Conservation (phyloP, 768 basidiomycete species). For the Mycena capillaripes region DNA sequence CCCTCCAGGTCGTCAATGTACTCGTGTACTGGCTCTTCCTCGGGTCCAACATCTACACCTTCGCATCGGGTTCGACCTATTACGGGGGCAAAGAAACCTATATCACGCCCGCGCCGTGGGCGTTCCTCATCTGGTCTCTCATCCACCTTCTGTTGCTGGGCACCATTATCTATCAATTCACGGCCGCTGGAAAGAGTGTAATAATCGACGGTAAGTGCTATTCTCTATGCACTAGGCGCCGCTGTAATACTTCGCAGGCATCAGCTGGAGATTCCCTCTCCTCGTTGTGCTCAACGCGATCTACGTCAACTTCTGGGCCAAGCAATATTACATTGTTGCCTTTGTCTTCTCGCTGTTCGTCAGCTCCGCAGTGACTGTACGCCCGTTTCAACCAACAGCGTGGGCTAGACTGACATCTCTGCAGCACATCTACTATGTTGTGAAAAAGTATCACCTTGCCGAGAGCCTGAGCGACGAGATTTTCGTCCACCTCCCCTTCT, state of each 20-base stretch:
- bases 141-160: constrained; percentile 94
- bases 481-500: constrained; percentile 96
- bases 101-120: constrained; percentile 94
- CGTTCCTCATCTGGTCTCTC: constrained; percentile 92
- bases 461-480: constrained; percentile 81
- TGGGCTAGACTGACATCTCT: constrained; percentile 42
- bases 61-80: constrained; percentile 74
- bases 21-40: constrained; percentile 88
- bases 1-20: constrained; percentile 77
- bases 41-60: constrained; percentile 91
- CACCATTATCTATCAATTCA: constrained; percentile 92
- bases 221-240: too few relatives aligned
- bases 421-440: constrained; percentile 93
- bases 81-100: constrained; percentile 88
- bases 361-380: constrained; percentile 74
- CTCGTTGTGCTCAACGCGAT: constrained; percentile 89
- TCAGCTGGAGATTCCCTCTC: constrained; percentile 93
- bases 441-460: constrained; percentile 87
- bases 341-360: constrained; percentile 93
- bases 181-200: constrained; percentile 77
- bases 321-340: constrained; percentile 80
- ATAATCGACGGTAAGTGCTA: constrained; percentile 93
- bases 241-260: too few relatives aligned
- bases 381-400: constrained; percentile 37
- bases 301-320: constrained; percentile 91